Evolutionary conservation across 495 filamentous ascomycete species (phyloP).

Genomic region (Penicillium angulare): DNA sequence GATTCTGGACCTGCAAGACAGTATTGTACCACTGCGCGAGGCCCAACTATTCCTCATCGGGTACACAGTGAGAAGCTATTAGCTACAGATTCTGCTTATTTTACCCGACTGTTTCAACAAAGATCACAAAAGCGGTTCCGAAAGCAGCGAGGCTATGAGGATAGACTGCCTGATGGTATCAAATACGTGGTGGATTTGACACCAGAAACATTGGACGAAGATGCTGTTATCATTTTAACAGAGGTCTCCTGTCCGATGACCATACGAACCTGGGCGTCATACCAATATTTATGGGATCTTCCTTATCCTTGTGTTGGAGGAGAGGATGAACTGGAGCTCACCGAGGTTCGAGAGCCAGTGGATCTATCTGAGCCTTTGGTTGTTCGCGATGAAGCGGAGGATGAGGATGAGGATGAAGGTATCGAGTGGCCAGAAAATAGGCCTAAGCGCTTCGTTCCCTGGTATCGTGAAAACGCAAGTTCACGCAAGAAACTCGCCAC

Average conservation of each 20-base stretch:
- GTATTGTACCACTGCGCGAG: too few relatives aligned
- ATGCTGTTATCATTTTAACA: conserved; percentile 55
- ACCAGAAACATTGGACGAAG: conserved; percentile 56
- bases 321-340: conserved; percentile 29
- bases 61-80: conserved; percentile 46
- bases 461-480: too few relatives aligned
- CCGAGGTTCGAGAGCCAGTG: not conserved
- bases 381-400: not conserved
- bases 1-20: conserved; percentile 34
- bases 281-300: conserved; percentile 46
- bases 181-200: conserved; percentile 63
- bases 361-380: not conserved
- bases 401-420: not conserved
- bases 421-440: not conserved
- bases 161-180: conserved; percentile 38
- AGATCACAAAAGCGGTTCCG: conserved; percentile 23
- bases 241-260: conserved; percentile 56
- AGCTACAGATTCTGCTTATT: conserved; percentile 45
- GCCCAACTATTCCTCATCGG: conserved; percentile 34
- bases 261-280: conserved; percentile 43
- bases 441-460: too few relatives aligned
- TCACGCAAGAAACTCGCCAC: not conserved
- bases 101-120: conserved; percentile 47
- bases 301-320: conserved; percentile 35
- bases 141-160: conserved; percentile 31